Evolutionary conservation across 129 eudicot genomes (phyloP), one percentile per base, ranked within the genome.

Genomic region (Flaveria trinervia): DNA sequence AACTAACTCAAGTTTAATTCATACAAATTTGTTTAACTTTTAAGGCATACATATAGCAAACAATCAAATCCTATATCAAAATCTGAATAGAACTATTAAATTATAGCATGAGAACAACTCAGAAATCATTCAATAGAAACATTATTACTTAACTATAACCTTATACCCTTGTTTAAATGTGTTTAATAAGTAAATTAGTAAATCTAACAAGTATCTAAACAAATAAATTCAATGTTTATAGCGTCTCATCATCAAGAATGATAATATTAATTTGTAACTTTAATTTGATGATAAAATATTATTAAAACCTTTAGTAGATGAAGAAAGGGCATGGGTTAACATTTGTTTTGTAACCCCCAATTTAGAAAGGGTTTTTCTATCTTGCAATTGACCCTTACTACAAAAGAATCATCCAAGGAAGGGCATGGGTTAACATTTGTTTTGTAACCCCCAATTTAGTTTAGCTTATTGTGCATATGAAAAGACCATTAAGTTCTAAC

Each of bases 381-480:
- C 9, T 72, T 62, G 66, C 9, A 45, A 62, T 52, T 79, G 78
- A 79, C 83, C 73, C 68, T 79, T 68, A n/a, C 80, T 71, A 48
- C 23, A 48, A 48, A 14, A 61, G 77, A 30, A 60, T 18, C 41
- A 70, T 15, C 55, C 52, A 57, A 78, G 18, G 65, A 64, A 62
- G 55, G 44, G 25, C 73, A 79, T 22, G 25, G 61, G 45, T 57
- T 59, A 67, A 22, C 33, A 59, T 59, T 20, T 56, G 62, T 56
- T 59, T 59, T 59, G 36, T 59, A 59, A 59, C 81, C 74, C 67
- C 59, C 0, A 7, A 30, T 77, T 3, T 3, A 8, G 13, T 69
- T 41, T 44, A 57, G 39, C 62, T 33, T 69, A 78, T 56, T 70
- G 61, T 2, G 15, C 1, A 13, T 45, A 60, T 57, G 76, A 69